phyloP scores from a whole-genome alignment of 495 filamentous ascomycete genomes.

The Xylaria intraflava region DNA sequence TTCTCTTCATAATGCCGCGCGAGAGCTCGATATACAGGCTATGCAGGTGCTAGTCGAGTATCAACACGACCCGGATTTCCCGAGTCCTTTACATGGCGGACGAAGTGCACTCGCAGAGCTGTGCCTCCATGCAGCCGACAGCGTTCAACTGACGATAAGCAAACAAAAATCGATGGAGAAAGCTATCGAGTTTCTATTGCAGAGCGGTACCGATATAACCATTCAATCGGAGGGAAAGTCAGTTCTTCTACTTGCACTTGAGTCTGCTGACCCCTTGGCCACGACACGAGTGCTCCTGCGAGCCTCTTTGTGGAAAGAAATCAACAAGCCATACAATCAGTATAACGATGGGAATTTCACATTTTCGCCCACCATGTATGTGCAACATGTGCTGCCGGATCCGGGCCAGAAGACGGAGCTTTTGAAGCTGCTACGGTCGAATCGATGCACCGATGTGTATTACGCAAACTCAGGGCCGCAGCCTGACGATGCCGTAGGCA shows the following conservation, averaged over 20 bases:
- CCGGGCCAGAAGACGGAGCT: constrained; percentile 31
- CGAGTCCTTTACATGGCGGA: constrained; percentile 40
- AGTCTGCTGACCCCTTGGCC: constrained; percentile 36
- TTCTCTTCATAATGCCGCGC: constrained; percentile 43
- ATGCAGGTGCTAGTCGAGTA: constrained; percentile 38
- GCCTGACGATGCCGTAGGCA: constrained; percentile 37
- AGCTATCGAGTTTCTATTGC: constrained; percentile 36
- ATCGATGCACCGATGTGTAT: constrained; percentile 40
- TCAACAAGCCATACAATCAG: constrained; percentile 39
- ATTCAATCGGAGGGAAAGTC: constrained; percentile 41
- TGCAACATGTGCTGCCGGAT: constrained; percentile 27
- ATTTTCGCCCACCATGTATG: constrained; percentile 43
- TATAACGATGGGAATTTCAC: constrained; percentile 36
- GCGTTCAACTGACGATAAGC: constrained; percentile 27
- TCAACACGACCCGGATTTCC: constrained; percentile 44
- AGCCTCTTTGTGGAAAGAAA: constrained; percentile 39
- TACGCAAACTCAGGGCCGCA: constrained; percentile 43
- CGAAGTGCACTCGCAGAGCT: constrained; percentile 44
- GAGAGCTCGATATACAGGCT: constrained; percentile 38
- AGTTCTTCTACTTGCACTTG: constrained; percentile 37
- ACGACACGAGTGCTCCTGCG: constrained; percentile 40
- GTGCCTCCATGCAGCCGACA: constrained; percentile 38
- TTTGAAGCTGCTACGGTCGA: constrained; percentile 32
- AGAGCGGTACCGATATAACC: constrained; percentile 34
- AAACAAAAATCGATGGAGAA: constrained; percentile 44